Conservation (phyloP, 1,284 basidiomycete species). For the Rhodofomes roseus region DNA sequence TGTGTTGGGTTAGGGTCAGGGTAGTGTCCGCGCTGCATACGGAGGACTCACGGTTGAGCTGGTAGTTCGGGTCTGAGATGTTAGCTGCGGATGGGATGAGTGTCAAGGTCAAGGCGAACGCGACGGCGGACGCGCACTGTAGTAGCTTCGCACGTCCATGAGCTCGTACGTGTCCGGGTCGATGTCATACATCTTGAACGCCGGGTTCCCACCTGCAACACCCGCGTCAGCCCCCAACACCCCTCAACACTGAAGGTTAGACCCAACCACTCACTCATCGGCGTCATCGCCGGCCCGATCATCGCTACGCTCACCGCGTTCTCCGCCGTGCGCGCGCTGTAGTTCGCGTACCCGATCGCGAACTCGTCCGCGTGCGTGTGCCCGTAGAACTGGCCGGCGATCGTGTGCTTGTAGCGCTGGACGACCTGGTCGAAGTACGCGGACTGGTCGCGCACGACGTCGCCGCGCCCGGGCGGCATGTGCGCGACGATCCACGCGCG, state of each 20-base stretch:
- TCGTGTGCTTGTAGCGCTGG: slow-evolving; percentile 52
- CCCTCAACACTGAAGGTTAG: too few relatives aligned
- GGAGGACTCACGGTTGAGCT: slow-evolving; percentile 29
- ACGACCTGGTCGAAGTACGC: slow-evolving; percentile 57
- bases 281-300: slow-evolving; percentile 54
- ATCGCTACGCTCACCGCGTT: slow-evolving; percentile 48
- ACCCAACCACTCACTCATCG: slow-evolving; percentile 37
- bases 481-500: slow-evolving; percentile 52
- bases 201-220: slow-evolving; percentile 42
- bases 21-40: background rate
- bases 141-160: slow-evolving; percentile 43
- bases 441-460: slow-evolving; percentile 46
- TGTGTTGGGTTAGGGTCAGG: slow-evolving; percentile 15
- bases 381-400: slow-evolving; percentile 49
- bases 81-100: slow-evolving; percentile 28
- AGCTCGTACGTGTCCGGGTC: slow-evolving; percentile 52
- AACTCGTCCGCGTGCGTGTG: slow-evolving; percentile 53
- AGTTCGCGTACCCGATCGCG: slow-evolving; percentile 55
- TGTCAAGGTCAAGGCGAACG: background rate
- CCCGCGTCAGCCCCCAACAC: background rate
- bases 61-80: slow-evolving; percentile 35
- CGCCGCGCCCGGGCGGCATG: slow-evolving; percentile 45
- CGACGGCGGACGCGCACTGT: slow-evolving; percentile 27
- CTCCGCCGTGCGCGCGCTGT: slow-evolving; percentile 40
- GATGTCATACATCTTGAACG: slow-evolving; percentile 50